A percentile compares a stretch with the other conserved stretches of the same genome.
phyloP scores from a whole-genome alignment of 139 green algal species.

The Coccomyxa sp. region DNA sequence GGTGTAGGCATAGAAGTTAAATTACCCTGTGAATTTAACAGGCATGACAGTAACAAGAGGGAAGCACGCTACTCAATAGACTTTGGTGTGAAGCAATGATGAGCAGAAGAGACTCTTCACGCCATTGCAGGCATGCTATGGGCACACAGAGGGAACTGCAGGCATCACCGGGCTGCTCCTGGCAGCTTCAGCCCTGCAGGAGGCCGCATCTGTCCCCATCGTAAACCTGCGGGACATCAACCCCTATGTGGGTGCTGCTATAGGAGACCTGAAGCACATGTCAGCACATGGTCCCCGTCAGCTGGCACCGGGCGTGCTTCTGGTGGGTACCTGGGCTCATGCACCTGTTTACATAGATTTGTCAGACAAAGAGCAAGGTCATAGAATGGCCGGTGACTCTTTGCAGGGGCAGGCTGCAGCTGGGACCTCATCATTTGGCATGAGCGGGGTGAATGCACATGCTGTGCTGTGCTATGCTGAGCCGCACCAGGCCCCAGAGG shows the following conservation, averaged over 20 bases:
- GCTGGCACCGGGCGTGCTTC: neutral
- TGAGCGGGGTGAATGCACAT: conserved; percentile 47
- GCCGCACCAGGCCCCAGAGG: neutral
- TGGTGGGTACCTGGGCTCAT: neutral
- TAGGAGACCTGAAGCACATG: conserved; percentile 19
- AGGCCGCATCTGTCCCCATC: conserved; percentile 9
- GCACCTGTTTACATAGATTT: neutral
- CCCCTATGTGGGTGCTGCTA: conserved; percentile 43
- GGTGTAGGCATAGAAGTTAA: too few species aligned
- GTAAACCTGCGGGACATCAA: conserved; percentile 61
- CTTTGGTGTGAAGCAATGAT: too few species aligned
- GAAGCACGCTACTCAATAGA: too few species aligned
- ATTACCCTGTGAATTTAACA: too few species aligned
- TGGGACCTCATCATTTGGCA: conserved; percentile 71
- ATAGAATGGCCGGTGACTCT: too few species aligned
- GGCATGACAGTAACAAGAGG: too few species aligned
- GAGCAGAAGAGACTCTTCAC: too few species aligned
- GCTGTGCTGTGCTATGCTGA: conserved; percentile 26
- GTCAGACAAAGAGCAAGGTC: too few species aligned
- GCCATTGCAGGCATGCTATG: conserved; percentile 43
- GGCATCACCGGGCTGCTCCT: conserved; percentile 69
- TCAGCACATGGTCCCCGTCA: neutral
- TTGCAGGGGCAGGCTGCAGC: neutral
- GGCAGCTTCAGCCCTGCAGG: conserved; percentile 7
- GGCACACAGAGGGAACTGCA: conserved; percentile 77